Evolutionary conservation across 306 rosid genomes (phyloP).

Genomic region (Hippophae tibetana): DNA sequence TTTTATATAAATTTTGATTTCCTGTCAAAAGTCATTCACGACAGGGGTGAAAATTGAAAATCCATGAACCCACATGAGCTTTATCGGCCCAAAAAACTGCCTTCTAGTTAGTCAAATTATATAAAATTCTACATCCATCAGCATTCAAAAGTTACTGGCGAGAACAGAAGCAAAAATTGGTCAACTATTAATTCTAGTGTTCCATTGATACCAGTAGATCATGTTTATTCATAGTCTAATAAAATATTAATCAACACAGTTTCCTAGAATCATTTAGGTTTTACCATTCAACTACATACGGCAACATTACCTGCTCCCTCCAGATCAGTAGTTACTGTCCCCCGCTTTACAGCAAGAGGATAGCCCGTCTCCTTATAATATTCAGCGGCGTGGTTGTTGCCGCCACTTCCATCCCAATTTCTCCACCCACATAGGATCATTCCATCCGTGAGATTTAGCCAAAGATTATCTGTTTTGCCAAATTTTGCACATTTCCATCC

Average conservation of each 20-base stretch:
- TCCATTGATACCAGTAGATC: no score
- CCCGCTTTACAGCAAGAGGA: conserved; percentile 96
- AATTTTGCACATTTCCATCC: conserved; percentile 90
- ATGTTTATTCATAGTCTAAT: no score
- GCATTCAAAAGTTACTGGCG: no score
- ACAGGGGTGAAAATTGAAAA: no score
- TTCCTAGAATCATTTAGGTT: background rate
- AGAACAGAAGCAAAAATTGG: no score
- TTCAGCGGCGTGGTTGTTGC: conserved; percentile 85
- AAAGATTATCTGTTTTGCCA: conserved; percentile 82
- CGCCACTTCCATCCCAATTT: conserved; percentile 95
- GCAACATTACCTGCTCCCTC: conserved; percentile 83
- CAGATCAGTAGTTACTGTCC: conserved; percentile 88
- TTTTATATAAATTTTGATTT: no score
- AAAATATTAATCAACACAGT: background rate
- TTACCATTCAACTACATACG: conserved; percentile 7
- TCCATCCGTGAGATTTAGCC: conserved; percentile 93
- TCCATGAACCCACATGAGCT: no score
- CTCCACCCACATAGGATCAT: conserved; percentile 80
- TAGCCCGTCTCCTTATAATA: conserved; percentile 65
- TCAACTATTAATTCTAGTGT: no score
- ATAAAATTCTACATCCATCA: no score
- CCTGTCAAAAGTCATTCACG: no score
- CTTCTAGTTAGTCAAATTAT: no score
- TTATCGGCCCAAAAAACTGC: no score